phyloP scores from a whole-genome alignment of 2,329 filamentous ascomycete species.

The Hyphodiscus sp. region DNA sequence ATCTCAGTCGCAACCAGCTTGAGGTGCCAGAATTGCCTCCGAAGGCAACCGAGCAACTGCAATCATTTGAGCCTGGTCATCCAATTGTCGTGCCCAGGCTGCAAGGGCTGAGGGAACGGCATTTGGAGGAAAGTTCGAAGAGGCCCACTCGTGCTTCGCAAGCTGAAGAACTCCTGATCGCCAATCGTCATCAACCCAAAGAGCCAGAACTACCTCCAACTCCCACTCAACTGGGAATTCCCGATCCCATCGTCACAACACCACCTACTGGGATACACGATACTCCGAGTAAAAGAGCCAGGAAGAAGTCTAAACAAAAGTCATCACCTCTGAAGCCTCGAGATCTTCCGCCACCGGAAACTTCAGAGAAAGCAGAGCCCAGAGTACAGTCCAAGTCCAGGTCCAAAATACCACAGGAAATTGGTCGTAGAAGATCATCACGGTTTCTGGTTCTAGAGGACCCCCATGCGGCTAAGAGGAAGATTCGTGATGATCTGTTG shows the following conservation, averaged over 20 bases:
- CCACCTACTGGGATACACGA: slow-evolving; percentile 54
- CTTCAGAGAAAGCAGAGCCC: slow-evolving; percentile 26
- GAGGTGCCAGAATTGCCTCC: slow-evolving; percentile 47
- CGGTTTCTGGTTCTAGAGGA: slow-evolving; percentile 24
- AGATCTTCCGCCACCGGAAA: slow-evolving; percentile 8
- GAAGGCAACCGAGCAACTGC: not conserved
- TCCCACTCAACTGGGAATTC: slow-evolving; percentile 40
- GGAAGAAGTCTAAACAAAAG: slow-evolving; percentile 30
- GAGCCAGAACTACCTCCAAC: slow-evolving; percentile 61
- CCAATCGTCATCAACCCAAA: slow-evolving; percentile 23
- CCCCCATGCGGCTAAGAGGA: slow-evolving; percentile 41
- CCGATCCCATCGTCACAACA: slow-evolving; percentile 47
- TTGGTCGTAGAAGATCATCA: slow-evolving; percentile 23
- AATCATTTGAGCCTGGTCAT: slow-evolving; percentile 1
- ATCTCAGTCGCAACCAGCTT: slow-evolving; percentile 2
- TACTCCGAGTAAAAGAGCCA: slow-evolving; percentile 46
- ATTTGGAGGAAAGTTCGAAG: not conserved
- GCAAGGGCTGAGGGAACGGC: not conserved
- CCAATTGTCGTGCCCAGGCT: slow-evolving; percentile 1
- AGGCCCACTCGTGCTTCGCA: not conserved
- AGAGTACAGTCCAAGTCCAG: slow-evolving; percentile 1
- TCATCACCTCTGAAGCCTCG: slow-evolving; percentile 29
- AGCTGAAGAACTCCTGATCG: not conserved
- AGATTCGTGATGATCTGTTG: slow-evolving; percentile 45
- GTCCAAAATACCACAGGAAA: not conserved